phyloP scores from a whole-genome alignment of 148 eudicot species.

The Rhododendron molle region DNA sequence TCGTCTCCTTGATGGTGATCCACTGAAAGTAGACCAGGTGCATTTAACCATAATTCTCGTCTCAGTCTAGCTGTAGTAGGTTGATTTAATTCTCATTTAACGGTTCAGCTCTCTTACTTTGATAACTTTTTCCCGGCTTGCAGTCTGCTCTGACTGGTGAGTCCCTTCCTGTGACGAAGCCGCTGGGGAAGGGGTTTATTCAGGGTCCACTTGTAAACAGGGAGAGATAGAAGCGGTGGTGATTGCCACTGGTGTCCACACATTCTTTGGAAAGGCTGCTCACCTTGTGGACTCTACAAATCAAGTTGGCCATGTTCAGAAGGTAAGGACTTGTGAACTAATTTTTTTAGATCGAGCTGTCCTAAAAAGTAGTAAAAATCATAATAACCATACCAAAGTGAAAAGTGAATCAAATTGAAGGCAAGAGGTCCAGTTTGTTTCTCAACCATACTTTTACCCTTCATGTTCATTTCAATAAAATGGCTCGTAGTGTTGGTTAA shows the following conservation, averaged over 20 bases:
- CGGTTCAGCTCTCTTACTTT: not conserved
- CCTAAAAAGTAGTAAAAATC: not conserved
- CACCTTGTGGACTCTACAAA: slow-evolving; percentile 47
- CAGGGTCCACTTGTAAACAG: slow-evolving; percentile 52
- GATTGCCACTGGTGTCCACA: slow-evolving; percentile 49
- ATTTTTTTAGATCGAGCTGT: not conserved
- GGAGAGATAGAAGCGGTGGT: slow-evolving; percentile 57
- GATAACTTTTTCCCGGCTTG: slow-evolving; percentile 11
- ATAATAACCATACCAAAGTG: not conserved
- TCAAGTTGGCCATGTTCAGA: slow-evolving; percentile 48
- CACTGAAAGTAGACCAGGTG: slow-evolving; percentile 52
- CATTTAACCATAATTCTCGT: not conserved
- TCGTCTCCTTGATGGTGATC: slow-evolving; percentile 53
- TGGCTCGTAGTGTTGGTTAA: not conserved
- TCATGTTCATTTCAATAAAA: too few species aligned
- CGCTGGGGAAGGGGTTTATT: slow-evolving; percentile 41
- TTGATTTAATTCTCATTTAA: not conserved
- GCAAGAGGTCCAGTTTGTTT: not conserved
- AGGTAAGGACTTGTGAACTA: slow-evolving; percentile 18
- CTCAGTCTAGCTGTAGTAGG: not conserved
- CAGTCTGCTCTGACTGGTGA: slow-evolving; percentile 54
- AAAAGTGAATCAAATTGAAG: not conserved
- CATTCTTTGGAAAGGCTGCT: slow-evolving; percentile 56
- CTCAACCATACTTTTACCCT: not conserved
- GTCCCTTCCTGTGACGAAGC: slow-evolving; percentile 43